Percentiles rank a stretch among this genome's conserved stretches.
Evolutionary conservation across 768 basidiomycete genomes (phyloP).

Genomic region (Tephrocybe rancida): DNA sequence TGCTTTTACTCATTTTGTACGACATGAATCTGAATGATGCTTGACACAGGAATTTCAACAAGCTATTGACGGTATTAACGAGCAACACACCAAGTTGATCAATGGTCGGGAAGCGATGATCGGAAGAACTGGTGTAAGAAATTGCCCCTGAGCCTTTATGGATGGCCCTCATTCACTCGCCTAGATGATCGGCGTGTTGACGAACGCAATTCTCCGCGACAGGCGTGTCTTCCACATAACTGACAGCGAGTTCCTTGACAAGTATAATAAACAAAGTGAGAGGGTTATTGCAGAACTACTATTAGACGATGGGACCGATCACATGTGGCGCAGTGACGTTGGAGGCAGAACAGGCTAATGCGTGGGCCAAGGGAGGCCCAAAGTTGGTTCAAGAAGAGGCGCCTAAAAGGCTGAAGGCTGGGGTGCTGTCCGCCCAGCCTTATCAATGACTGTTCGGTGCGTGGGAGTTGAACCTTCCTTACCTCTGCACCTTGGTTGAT

Average conservation of each 20-base stretch:
- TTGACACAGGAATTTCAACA: slow-evolving; percentile 7
- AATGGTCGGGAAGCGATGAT: background rate
- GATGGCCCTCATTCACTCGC: background rate
- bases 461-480: slow-evolving; percentile 5
- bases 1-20: background rate
- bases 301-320: background rate
- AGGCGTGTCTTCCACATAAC: slow-evolving; percentile 39
- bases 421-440: slow-evolving; percentile 33
- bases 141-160: background rate
- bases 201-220: slow-evolving; percentile 43
- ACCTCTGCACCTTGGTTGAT: background rate
- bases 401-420: slow-evolving; percentile 30
- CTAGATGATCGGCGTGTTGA: slow-evolving; percentile 1
- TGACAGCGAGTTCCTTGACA: slow-evolving; percentile 31
- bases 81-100: too few species aligned
- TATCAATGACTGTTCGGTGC: slow-evolving; percentile 40
- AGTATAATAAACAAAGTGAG: slow-evolving; percentile 39
- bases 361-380: slow-evolving; percentile 36
- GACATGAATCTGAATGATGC: background rate
- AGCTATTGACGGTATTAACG: slow-evolving; percentile 1
- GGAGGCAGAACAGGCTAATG: slow-evolving; percentile 19
- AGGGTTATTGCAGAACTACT: too few species aligned
- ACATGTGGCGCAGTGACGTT: slow-evolving; percentile 25
- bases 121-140: slow-evolving; percentile 1
- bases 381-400: slow-evolving; percentile 34